Base-by-base conservation (phyloP, 2,329 filamentous ascomycete genomes). In the Colletotrichum scovillei region DNA sequence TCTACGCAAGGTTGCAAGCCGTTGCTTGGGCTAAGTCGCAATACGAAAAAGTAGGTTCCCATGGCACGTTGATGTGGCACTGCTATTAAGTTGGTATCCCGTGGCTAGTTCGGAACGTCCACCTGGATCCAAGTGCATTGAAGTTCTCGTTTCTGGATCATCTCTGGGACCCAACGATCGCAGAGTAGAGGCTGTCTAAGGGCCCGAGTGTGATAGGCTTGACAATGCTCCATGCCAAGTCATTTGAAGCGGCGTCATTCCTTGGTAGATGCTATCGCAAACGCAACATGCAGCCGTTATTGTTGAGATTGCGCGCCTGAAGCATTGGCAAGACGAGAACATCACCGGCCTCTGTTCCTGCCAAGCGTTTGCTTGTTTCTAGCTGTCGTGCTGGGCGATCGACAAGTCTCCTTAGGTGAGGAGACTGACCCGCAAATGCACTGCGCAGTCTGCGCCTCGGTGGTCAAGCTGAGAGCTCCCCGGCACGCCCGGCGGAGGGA, bases 401-500 rank as follows among this genome's bases (percentile, higher is more conserved):
- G 30, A 64, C 24, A 55, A 14, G n/a, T 68, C 42, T 56, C 65
- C 52, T 24, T 42, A 72, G 58, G 22, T 28, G 55, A 46, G 19
- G 64, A 30, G 14, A 32, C 14, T n/a, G 63, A 35, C 63, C 69
- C 66, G 46, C 46, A 35, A 12, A 53, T n/a, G 70, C 55, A 30
- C 46, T 56, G n/a, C 22, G 63, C 9, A 49, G 56, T 26, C 70
- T 73, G 71, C 71, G 71, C 71, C 67, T 73, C 60, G 49, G 24
- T 70, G n/a, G 35, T 56, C 26, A 28, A 71, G 71, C 67, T 73
- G 70, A 70, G 24, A 22, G 38, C 26, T 46, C 35, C 49, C 22
- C 22, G n/a, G 24, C n/a, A 22, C 38, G 38, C 28, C 30, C 35
- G 67, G 53, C 32, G 57, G 57, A 55, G 30, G 56, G 9, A 30